These are phyloP conservation scores for Domatiomyces globalis DNA, from an alignment of 2,329 filamentous ascomycete genomes.

Conservation along the genomic window DNA sequence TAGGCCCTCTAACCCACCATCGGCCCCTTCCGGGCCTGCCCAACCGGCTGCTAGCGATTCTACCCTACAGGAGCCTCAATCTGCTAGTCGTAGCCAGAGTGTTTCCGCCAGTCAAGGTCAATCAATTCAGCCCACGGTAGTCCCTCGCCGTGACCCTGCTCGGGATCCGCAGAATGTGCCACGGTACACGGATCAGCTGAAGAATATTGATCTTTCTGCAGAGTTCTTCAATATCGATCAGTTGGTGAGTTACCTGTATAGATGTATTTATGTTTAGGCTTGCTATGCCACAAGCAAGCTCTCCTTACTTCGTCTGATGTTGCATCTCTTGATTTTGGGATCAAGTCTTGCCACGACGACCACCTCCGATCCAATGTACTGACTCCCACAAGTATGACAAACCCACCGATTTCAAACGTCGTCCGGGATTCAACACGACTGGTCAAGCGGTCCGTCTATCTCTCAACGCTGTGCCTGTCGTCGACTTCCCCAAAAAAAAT, in stretches of 20 bases:
- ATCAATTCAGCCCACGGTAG: constrained; percentile 1
- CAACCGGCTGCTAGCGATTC: constrained; percentile 5
- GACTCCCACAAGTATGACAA: constrained; percentile 23
- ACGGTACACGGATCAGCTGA: constrained; percentile 13
- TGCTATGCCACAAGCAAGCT: neutral
- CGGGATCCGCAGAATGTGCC: constrained; percentile 6
- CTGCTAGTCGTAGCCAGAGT: constrained; percentile 4
- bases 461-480: constrained; percentile 65
- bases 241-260: constrained; percentile 9
- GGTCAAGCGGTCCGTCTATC: constrained; percentile 42
- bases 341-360: neutral
- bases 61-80: constrained; percentile 1
- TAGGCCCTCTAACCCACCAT: constrained; percentile 6
- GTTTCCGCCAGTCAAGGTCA: constrained; percentile 6
- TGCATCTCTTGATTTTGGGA: neutral
- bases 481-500: constrained; percentile 41
- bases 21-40: constrained; percentile 5
- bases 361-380: constrained; percentile 10
- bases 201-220: constrained; percentile 17
- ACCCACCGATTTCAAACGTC: constrained; percentile 25
- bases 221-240: constrained; percentile 18
- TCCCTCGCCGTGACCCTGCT: constrained; percentile 13
- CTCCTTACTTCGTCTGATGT: neutral
- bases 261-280: too few species aligned
- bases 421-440: constrained; percentile 44